Base-by-base conservation (phyloP, 2,329 filamentous ascomycete species). In the Curvularia lunata region DNA sequence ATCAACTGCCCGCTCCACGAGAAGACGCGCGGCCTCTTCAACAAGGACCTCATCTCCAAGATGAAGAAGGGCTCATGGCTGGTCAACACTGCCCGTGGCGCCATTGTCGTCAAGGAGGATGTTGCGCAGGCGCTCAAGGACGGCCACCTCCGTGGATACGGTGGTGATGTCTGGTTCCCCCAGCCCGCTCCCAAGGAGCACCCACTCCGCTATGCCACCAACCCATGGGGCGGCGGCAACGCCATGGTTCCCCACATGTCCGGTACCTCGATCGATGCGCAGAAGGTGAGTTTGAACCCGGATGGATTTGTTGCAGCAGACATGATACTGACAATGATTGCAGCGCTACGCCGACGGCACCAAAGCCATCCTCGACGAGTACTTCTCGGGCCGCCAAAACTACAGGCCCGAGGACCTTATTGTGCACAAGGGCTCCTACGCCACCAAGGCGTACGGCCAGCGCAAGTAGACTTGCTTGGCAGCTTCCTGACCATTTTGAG, bases 1-100 rank as follows among this genome's bases (percentile, higher is more conserved):
- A 98, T 99, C 84, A 99, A 99, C 89, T 97, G 93, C 86, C 95
- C 95, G 52, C 87, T 99, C 65, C 95, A 99, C 85, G 94, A 98
- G 86, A 96, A 96, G 87, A 99, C 95, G 34, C 86, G 88, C 63
- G 94, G 94, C 69, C 81, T 99, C 64, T 98, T 98, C 86, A 97
- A 98, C 89, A 97, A 97, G 89, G 92, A 98, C 48, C 85, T 98
- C 73, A 94, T 98, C 77, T 85, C 88, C 80, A 97, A 98, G 91
- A 99, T 98, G 95, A 98, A 98, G 91, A 90, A 89, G 79, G 93
- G 92, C 74, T 90, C 92, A 40, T 98, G 95, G 91, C 90, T 99
- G 77, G 84, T 99, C 83, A 99, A 99, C 89, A 99, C 95, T 32
- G 95, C 95, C 70, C 95, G 95, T 79, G 95, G 95, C 74, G 95